Percentiles rank a stretch among this genome's conserved stretches.
Evolutionary conservation across 768 basidiomycete genomes (phyloP).

Genomic region (Serendipita vermifera): DNA sequence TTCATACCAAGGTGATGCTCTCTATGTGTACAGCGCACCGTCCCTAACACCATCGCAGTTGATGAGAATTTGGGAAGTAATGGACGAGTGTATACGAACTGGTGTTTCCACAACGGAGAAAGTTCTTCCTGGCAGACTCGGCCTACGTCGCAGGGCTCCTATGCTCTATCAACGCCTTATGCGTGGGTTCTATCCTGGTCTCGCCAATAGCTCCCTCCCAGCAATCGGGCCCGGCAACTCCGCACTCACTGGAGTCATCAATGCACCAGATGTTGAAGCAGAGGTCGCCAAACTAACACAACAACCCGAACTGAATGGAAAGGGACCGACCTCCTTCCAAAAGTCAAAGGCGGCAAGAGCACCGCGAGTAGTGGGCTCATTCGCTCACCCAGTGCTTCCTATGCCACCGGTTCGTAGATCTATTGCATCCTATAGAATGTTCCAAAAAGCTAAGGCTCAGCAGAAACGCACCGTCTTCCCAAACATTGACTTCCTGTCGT

Average conservation of each 20-base stretch:
- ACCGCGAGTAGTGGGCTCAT: constrained; percentile 51
- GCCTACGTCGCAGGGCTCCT: constrained; percentile 70
- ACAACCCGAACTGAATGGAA: neutral
- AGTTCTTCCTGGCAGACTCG: constrained; percentile 76
- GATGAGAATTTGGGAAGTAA: constrained; percentile 75
- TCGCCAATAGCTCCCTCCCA: constrained; percentile 23
- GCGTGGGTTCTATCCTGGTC: constrained; percentile 61
- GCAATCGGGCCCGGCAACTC: constrained; percentile 25
- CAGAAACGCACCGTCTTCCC: constrained; percentile 7
- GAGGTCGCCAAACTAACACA: constrained; percentile 10
- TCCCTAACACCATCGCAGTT: constrained; percentile 25
- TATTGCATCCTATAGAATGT: neutral
- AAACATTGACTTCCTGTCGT: constrained; percentile 84
- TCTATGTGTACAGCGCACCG: neutral
- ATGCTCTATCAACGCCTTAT: constrained; percentile 82
- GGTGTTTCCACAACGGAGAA: constrained; percentile 72
- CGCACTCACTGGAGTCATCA: constrained; percentile 16
- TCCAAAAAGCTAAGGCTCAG: neutral
- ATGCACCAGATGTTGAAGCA: constrained; percentile 17
- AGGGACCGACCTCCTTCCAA: neutral
- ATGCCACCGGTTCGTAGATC: constrained; percentile 57
- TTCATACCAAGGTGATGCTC: constrained; percentile 49
- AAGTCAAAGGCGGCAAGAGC: constrained; percentile 19
- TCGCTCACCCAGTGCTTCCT: constrained; percentile 67
- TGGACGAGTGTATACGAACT: constrained; percentile 80